phyloP scores from a whole-genome alignment of 805 yeast species.

The Schizosaccharomyces octosporus region DNA sequence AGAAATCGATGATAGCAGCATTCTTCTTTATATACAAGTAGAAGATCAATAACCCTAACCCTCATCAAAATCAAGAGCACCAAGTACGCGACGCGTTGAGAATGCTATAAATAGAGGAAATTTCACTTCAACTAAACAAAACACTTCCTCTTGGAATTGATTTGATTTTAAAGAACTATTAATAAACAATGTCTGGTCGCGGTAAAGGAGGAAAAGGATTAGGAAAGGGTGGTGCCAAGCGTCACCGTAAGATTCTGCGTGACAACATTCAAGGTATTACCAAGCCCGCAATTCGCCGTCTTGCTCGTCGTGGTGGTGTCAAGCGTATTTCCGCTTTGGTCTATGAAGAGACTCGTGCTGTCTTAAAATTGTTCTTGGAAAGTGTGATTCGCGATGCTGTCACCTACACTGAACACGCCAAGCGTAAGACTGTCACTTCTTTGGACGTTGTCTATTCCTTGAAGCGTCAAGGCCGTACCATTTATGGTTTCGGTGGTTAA shows the following conservation, averaged over 20 bases:
- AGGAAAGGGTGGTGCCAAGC: conserved; percentile 99
- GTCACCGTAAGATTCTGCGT: conserved; percentile 98
- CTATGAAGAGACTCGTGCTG: conserved; percentile 96
- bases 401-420: conserved; percentile 98
- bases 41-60: background rate
- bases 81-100: too few species aligned
- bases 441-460: conserved; percentile 96
- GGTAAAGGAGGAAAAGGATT: conserved; percentile 99
- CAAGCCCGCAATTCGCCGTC: conserved; percentile 98
- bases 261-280: conserved; percentile 99
- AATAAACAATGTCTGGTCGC: conserved; percentile 70
- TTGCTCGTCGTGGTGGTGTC: conserved; percentile 99
- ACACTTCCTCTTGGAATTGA: too few species aligned
- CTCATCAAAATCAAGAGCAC: background rate
- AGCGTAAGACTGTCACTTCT: conserved; percentile 98
- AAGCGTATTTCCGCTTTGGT: conserved; percentile 92
- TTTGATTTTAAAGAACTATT: background rate
- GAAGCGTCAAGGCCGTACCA: conserved; percentile 99
- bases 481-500: conserved; percentile 99
- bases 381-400: conserved; percentile 97
- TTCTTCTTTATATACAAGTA: too few species aligned
- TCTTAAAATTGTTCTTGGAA: conserved; percentile 83
- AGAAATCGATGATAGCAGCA: too few species aligned
- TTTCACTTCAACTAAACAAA: too few species aligned
- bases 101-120: too few species aligned